Evolutionary conservation across 1,139 yeast genomes (phyloP), one percentile per base, ranked within the genome.

Genomic region (Kodamaea anthophila): DNA sequence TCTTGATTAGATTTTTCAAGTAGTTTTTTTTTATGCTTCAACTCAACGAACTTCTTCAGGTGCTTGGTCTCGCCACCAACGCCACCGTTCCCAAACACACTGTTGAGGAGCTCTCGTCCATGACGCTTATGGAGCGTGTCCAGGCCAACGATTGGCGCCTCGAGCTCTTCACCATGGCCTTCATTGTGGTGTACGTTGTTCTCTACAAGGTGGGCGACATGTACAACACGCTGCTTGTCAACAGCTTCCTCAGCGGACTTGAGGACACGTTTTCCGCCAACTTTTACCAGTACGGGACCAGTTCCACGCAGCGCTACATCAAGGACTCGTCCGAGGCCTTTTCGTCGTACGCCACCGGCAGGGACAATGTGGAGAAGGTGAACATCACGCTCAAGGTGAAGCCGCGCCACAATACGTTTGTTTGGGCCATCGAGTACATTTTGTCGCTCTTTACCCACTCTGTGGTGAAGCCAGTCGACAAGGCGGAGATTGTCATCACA

Each of bases 311-410:
- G 29, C 21, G 21, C 10, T 70, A 67, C 46, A 63, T 78, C 40
- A 72, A 76, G 50, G 96, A 86, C 52, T 75, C 80, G 32, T 65
- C 82, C 26, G 82, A 84, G 48, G 68, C 74, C 37, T 87, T 59
- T 55, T 65, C 91, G 11, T 67, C 86, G 28, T 91, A 85, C 54
- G 95, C 96, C 26, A 72, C 94, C 34, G 98, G 98, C 40, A 77
- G 98, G 54, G 64, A 74, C 39, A 81, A 84, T 54, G 70, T 91
- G 41, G 77, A 75, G 39, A 69, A 73, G 38, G 62, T 86, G 35
- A 60, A 71, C 35, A 67, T 81, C 33, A 74, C 70, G 41, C 65
- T 87, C 51, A 72, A 68, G 36, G 68, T 87, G 55, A 65, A 74
- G 41, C 77, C 94, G 38, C 81, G 98, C 61, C 88, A 86, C 55